Percentiles rank a stretch among this genome's conserved stretches.
Conservation (phyloP, 345 rosid genomes). For the Salix suchowensis region DNA sequence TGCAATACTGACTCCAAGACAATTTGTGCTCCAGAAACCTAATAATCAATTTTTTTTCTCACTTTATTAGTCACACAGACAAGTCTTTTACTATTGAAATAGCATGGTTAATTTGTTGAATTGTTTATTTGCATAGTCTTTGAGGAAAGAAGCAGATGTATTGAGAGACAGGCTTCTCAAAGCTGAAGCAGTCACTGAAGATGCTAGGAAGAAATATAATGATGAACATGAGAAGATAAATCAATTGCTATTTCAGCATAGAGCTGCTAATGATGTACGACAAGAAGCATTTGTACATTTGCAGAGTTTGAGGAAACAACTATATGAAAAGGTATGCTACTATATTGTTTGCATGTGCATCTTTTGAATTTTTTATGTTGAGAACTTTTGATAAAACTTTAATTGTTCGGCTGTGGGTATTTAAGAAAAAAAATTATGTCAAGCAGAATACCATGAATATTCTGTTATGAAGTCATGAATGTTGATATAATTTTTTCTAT, state of each 20-base stretch:
- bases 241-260: conserved; percentile 41
- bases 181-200: conserved; percentile 54
- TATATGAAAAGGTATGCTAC: conserved; percentile 53
- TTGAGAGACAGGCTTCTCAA: conserved; percentile 50
- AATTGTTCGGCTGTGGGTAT: neutral
- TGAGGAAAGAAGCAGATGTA: conserved; percentile 64
- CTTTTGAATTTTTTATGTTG: neutral
- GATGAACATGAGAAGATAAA: conserved; percentile 43
- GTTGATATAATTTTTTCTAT: neutral
- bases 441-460: neutral
- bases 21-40: no score
- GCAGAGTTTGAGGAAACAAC: conserved; percentile 49
- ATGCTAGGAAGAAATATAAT: conserved; percentile 43
- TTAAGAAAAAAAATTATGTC: no score
- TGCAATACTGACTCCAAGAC: no score
- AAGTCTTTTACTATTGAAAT: neutral
- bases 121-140: conserved; percentile 29
- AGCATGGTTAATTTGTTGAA: neutral
- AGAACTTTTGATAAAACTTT: neutral
- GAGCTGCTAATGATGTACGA: conserved; percentile 59
- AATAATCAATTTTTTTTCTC: neutral
- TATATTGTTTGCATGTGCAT: neutral
- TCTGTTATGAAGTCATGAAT: neutral
- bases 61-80: neutral
- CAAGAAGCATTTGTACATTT: conserved; percentile 65